A percentile compares a stretch with the other conserved stretches of the same genome.
These are phyloP conservation scores for Ascocoryne sarcoides DNA, from an alignment of 2,329 filamentous ascomycete species.

Conservation along the genomic window DNA sequence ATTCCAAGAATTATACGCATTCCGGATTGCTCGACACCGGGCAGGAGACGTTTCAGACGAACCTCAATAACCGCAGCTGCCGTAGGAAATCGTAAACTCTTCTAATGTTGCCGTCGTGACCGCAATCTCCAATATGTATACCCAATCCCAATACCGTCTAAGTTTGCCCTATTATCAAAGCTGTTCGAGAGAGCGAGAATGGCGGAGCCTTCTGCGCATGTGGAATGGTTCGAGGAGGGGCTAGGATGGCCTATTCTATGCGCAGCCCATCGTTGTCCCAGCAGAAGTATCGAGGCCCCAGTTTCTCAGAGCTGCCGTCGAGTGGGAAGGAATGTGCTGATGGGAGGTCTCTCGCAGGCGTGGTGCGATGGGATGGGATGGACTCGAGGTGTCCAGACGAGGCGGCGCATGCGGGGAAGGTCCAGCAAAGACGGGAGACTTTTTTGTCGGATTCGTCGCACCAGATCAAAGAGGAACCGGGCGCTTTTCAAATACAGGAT, in stretches of 20 bases:
- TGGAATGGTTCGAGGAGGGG: slow-evolving; percentile 11
- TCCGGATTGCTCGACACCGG: neutral
- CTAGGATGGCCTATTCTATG: slow-evolving; percentile 25
- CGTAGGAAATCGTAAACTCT: slow-evolving; percentile 14
- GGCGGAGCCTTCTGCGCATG: slow-evolving; percentile 21
- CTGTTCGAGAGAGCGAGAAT: slow-evolving; percentile 15
- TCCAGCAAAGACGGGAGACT: slow-evolving; percentile 3
- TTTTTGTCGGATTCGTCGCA: slow-evolving; percentile 6
- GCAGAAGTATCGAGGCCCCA: slow-evolving; percentile 13
- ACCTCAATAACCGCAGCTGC: slow-evolving; percentile 19
- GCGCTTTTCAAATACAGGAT: neutral
- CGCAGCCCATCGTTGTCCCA: slow-evolving; percentile 25
- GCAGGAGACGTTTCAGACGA: slow-evolving; percentile 5
- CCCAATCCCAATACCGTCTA: slow-evolving; percentile 17
- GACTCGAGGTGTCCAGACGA: slow-evolving; percentile 3
- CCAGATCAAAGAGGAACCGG: neutral
- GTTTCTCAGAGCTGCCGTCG: slow-evolving; percentile 10
- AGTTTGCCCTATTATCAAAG: slow-evolving; percentile 12
- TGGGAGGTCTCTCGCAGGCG: slow-evolving; percentile 1
- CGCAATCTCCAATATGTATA: slow-evolving; percentile 14
- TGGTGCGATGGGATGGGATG: slow-evolving; percentile 1
- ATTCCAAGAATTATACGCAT: slow-evolving; percentile 2
- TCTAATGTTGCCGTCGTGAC: slow-evolving; percentile 9
- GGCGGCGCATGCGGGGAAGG: slow-evolving; percentile 14
- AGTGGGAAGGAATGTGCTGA: slow-evolving; percentile 1